Base-by-base conservation (phyloP, 202 grass and related monocot species). In the Cymbopogon flexuosus region DNA sequence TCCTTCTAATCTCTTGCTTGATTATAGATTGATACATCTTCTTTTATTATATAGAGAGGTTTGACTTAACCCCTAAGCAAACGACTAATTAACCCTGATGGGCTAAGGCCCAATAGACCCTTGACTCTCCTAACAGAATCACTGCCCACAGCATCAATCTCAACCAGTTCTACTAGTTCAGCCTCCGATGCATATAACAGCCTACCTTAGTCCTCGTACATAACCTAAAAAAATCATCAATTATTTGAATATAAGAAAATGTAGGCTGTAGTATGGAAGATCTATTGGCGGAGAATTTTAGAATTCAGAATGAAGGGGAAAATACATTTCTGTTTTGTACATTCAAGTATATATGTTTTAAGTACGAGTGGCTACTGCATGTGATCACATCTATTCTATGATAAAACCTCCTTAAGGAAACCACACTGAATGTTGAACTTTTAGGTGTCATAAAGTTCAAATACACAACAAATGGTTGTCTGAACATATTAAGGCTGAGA, bases 121-220 rank as follows among this genome's bases (percentile, higher is more conserved):
- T n/a, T n/a, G n/a, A n/a, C n/a, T n/a, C n/a, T n/a, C n/a, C n/a
- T n/a, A n/a, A n/a, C n/a, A n/a, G n/a, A 58, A 57, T 91, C 89
- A 70, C 30, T 68, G 33, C 40, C 52, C 8, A 90, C 61, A 0
- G 87, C 85, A 62, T 92, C 93, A 52, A 52, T 92, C 65, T 93
- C 79, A 33, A 93, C 94, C 23, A 97, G 79, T 46, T 93, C 86
- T 65, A 93, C 57, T 14, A 88, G 90, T 13, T 73, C 56, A 49
- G 90, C 90, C 76, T 98, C 95, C 0, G 92, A 90, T 72, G 95
- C 91, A 78, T 92, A 95, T 81, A 98, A 83, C 60, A 98, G 72
- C 75, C 95, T 94, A 6, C 36, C 95, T 83, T 87, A 94, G 69
- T 94, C 94, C 84, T 98, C 95, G 35, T 94, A 98, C 95, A 98